Percentiles rank a stretch among this genome's conserved stretches.
phyloP scores from a whole-genome alignment of 2,329 filamentous ascomycete species.

The Cyphellophora europaea region DNA sequence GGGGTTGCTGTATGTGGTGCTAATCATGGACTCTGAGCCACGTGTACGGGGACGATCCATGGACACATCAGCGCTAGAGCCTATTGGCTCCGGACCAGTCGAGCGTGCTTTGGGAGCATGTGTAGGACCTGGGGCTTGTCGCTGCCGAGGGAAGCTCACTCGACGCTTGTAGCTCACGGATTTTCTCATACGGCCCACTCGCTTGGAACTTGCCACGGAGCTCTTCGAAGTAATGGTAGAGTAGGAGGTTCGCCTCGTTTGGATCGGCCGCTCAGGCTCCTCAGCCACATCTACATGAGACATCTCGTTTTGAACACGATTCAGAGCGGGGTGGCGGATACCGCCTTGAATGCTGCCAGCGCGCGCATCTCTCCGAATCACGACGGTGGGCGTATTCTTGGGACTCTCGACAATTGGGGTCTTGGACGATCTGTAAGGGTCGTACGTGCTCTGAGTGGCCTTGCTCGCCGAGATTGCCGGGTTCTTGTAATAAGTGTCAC shows the following conservation, averaged over 20 bases:
- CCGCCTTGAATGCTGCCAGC: slow-evolving; percentile 20
- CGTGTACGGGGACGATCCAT: slow-evolving; percentile 21
- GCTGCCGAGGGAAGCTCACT: slow-evolving; percentile 53
- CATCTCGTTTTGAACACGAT: slow-evolving; percentile 8
- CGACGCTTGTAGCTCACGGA: slow-evolving; percentile 49
- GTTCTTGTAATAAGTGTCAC: slow-evolving; percentile 40
- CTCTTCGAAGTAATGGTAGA: slow-evolving; percentile 29
- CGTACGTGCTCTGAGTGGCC: slow-evolving; percentile 56
- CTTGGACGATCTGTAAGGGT: slow-evolving; percentile 69
- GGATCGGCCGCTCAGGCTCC: slow-evolving; percentile 12
- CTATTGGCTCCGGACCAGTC: slow-evolving; percentile 11
- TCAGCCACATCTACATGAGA: slow-evolving; percentile 13
- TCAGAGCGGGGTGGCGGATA: slow-evolving; percentile 7
- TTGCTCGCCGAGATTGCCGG: slow-evolving; percentile 34
- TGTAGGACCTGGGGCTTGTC: slow-evolving; percentile 30
- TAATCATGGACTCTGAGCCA: slow-evolving; percentile 11
- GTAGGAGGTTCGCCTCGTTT: slow-evolving; percentile 15
- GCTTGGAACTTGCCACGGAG: slow-evolving; percentile 38
- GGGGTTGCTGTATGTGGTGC: slow-evolving; percentile 26
- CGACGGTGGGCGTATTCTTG: slow-evolving; percentile 56
- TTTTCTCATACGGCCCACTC: slow-evolving; percentile 28
- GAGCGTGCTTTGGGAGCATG: slow-evolving; percentile 21
- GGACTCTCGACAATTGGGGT: slow-evolving; percentile 40
- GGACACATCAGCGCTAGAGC: slow-evolving; percentile 16
- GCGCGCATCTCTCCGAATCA: slow-evolving; percentile 50